These are phyloP conservation scores for Acmispon strigosus DNA, from an alignment of 306 rosid species.

Conservation along the genomic window DNA sequence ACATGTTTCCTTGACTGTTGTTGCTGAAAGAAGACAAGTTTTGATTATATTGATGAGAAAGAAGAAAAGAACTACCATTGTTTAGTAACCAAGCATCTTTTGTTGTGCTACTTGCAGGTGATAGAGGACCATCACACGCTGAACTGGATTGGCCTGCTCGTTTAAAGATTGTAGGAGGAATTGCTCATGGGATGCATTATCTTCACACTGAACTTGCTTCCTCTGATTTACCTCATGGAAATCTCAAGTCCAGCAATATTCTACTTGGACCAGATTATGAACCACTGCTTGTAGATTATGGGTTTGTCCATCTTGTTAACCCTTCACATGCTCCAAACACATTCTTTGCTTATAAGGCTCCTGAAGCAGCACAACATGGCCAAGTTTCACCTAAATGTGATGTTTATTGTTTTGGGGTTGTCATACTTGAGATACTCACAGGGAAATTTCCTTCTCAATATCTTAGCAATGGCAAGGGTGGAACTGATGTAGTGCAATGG, in stretches of 20 bases:
- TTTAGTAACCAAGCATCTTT: neutral
- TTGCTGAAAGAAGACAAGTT: too few relatives aligned
- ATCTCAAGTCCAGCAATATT: constrained; percentile 76
- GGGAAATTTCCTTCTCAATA: constrained; percentile 82
- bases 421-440: constrained; percentile 64
- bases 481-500: constrained; percentile 65
- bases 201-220: constrained; percentile 36
- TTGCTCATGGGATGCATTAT: constrained; percentile 55
- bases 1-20: too few relatives aligned
- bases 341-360: constrained; percentile 59
- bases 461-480: constrained; percentile 50
- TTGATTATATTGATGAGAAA: too few relatives aligned
- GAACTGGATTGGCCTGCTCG: constrained; percentile 65
- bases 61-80: too few relatives aligned
- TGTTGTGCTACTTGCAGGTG: constrained; percentile 39
- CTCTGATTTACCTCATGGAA: constrained; percentile 68
- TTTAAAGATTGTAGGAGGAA: constrained; percentile 58
- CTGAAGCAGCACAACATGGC: constrained; percentile 43
- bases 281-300: constrained; percentile 60
- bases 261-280: constrained; percentile 52
- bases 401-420: constrained; percentile 67
- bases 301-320: constrained; percentile 38
- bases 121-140: constrained; percentile 46
- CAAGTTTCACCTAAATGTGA: constrained; percentile 52
- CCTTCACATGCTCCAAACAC: constrained; percentile 29